A percentile compares a stretch with the other conserved stretches of the same genome.
Conservation (phyloP, 805 yeast species). For the Wickerhamiella kazuoi region DNA sequence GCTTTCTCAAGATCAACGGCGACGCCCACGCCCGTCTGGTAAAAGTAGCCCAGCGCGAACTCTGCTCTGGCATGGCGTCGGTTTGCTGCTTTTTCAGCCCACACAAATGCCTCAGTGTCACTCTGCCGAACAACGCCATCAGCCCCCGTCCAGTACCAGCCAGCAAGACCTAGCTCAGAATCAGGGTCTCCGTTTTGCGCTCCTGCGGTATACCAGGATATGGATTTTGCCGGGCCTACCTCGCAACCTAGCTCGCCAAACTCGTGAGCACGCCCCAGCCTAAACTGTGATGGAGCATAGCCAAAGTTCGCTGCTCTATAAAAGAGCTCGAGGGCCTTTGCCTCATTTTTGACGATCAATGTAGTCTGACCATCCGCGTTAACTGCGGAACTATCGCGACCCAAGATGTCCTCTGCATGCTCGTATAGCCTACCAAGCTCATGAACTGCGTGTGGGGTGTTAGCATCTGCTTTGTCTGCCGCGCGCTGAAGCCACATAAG, state of each 20-base stretch:
- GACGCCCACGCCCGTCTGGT: slow-evolving; percentile 55
- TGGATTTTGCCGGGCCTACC: slow-evolving; percentile 38
- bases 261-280: slow-evolving; percentile 56
- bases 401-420: not conserved
- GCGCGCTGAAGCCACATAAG: slow-evolving; percentile 37
- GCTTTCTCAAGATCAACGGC: slow-evolving; percentile 32
- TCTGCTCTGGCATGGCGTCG: slow-evolving; percentile 53
- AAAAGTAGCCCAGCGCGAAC: slow-evolving; percentile 52
- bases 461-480: slow-evolving; percentile 25
- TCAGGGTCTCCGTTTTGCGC: slow-evolving; percentile 48
- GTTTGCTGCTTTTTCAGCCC: slow-evolving; percentile 59
- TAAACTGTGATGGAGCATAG: slow-evolving; percentile 50
- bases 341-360: slow-evolving; percentile 15
- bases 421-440: slow-evolving; percentile 40
- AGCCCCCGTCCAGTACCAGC: slow-evolving; percentile 69
- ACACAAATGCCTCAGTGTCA: slow-evolving; percentile 52
- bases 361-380: slow-evolving; percentile 9
- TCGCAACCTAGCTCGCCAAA: slow-evolving; percentile 41
- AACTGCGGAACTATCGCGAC: slow-evolving; percentile 6
- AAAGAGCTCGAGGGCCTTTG: slow-evolving; percentile 34
- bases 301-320: slow-evolving; percentile 34
- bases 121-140: slow-evolving; percentile 37
- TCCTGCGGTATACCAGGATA: slow-evolving; percentile 59
- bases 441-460: slow-evolving; percentile 38
- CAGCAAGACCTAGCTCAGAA: slow-evolving; percentile 55